Evolutionary conservation across 2,329 filamentous ascomycete species (phyloP), one percentile per base, ranked within the genome.

Genomic region (Colletotrichum caudatum): DNA sequence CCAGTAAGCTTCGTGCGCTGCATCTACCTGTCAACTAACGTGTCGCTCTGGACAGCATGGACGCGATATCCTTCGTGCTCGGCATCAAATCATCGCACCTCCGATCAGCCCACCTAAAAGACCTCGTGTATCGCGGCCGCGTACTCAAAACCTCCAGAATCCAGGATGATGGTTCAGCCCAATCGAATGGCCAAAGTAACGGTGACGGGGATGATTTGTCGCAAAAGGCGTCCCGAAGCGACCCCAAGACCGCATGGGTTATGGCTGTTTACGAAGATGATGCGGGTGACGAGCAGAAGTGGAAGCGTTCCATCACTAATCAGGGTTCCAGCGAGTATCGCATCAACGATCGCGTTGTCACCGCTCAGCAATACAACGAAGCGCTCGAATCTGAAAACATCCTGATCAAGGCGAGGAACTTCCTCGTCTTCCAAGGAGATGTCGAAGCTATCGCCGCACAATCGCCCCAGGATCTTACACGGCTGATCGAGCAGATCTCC

Each of bases 231-330:
- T 91, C 89, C n/a, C 91, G 89, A 46, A 89, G 90, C 74, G 95
- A 99, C 77, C 96, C 96, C 0, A 96, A 95, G 80, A 96, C 92
- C 3, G 97, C 96, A 3, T 99, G 95, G 95, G 97, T 99, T 18
- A 98, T 98, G 94, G 96, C 96, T 39, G 95, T 99, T 20, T 99
- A 98, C 81, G 95, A 98, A 80, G 96, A 99, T 78, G 96, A 99
- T 80, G 94, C 94, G 2, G 95, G 94, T 58, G 94, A 97, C 78
- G 94, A 97, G 81, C 95, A 98, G 79, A 91, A 92, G 76, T 99
- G 96, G 96, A 97, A 97, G 84, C 93, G 96, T 73, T 92, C 91
- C 75, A 99, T 99, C 80, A 98, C 95, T 5, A 94, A 88, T 76
- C 88, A 91, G 73, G 96, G 96, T 58, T 91, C 91, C 37, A 98